Evolutionary conservation across 352 stramenopile species (phyloP), one percentile per base, ranked within the genome.

Genomic region (Globisporangium carolinianum): DNA sequence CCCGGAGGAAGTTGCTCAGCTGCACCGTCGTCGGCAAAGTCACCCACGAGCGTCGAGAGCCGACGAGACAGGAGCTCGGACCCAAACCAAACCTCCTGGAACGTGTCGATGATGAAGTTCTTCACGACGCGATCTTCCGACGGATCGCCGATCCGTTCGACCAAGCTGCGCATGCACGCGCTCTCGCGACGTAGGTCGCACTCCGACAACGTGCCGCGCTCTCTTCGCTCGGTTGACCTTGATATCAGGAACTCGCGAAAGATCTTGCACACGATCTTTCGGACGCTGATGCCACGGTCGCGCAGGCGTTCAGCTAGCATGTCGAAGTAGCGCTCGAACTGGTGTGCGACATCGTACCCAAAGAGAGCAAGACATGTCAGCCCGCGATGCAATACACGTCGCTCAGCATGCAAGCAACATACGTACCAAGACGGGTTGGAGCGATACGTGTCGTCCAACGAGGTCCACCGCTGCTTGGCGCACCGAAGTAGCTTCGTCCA

Each of bases 31-130:
- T 77, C 70, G 15, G 57, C 62, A 65, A 88, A 78, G n/a, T 74
- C 70, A 36, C 61, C 55, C 0, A 58, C 60, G 3, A 48, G 6
- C 6, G 55, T 47, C 5, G 69, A 83, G 3, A 86, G 63, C 52
- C 72, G 69, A 3, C 62, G 68, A 6, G 69, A 75, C 37, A 69
- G 68, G 11, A 89, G 68, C 2, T 87, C 80, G 0, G 69, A 57
- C 14, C 83, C 85, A 58, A 95, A 95, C 86, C 86, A 95, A 36
- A 89, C 62, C 48, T 95, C 86, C 66, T 94, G 83, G 24, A 95
- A 90, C 7, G 77, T 92, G 49, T 91, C 78, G 18, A 94, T 88
- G 53, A 95, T 82, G 39, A 83, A 91, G 45, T 92, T 89, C 57
- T 94, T 95, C n/a, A 95, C 58, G 6, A 58, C 41, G 58, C 86